Base-by-base conservation (phyloP, 1,284 basidiomycete species). In the Coriolopsis trogii region DNA sequence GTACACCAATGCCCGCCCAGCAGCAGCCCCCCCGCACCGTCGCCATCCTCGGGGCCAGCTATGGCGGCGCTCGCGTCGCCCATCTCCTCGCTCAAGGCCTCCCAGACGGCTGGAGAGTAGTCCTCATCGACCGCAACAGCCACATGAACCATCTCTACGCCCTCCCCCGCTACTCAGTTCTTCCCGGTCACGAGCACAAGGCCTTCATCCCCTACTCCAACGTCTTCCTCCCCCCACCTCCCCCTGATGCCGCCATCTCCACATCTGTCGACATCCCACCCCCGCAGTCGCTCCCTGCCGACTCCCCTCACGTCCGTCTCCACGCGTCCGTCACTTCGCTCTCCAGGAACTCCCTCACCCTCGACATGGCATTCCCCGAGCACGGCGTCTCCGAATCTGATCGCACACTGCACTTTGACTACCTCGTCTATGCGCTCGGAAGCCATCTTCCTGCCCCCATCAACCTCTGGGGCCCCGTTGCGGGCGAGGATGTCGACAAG, bases 171-270 rank as follows among this genome's bases (percentile, higher is more conserved):
- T 81, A 81, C 58, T 77, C 81, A 8, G 79, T 87, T 12, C 73
- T 89, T 7, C 76, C 84, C 6, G 79, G 80, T 26, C 84, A 89
- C 62, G 86, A 87, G 68, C 81, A 88, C 71, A 89, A 89, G 73
- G 84, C 85, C 16, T 68, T 91, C 68, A 81, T 90, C 58, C 87
- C 89, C 0, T 87, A 85, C 66, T 71, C 70, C 51, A 78, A 74
- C 59, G 54, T 79, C 46, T 77, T 79, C 58, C 56, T 57, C 34
- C 63, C 49, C 46, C 59, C 51, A 37, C 49, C 47, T 21, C 23
- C 36, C 10, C 12, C 41, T 23, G 34, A 49, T 39, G 12, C 18
- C 51, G 15, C 26, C 49, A 15, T n/a, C 34, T 6, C 18, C 24
- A 10, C 41, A 37, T 1, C 26, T 25, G 1, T 25, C 53, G 25